A percentile compares a stretch with the other conserved stretches of the same genome.
phyloP scores from a whole-genome alignment of 2,329 filamentous ascomycete genomes.

The Fusarium tanahbumbuense region DNA sequence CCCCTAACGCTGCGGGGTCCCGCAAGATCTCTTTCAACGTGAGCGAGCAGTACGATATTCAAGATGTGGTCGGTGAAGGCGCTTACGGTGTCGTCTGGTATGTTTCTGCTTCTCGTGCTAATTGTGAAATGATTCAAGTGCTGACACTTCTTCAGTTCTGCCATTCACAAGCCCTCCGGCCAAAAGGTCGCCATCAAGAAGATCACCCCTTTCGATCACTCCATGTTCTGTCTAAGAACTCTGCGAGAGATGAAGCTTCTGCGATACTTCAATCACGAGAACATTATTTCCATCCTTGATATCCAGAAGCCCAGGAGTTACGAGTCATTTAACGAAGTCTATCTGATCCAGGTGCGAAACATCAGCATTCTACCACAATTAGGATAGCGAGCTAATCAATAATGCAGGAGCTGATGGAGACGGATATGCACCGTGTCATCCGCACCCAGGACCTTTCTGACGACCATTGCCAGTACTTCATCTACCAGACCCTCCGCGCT shows the following conservation, averaged over 20 bases:
- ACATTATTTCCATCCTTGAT: constrained; percentile 99
- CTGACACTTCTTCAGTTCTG: constrained; percentile 71
- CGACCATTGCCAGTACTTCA: constrained; percentile 99
- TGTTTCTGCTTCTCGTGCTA: constrained; percentile 48
- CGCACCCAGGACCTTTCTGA: constrained; percentile 98
- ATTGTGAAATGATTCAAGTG: neutral
- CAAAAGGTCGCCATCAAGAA: constrained; percentile 99
- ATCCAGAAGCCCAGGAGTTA: constrained; percentile 98
- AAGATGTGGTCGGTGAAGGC: constrained; percentile 98
- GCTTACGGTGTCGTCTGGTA: constrained; percentile 99
- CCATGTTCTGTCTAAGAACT: constrained; percentile 97
- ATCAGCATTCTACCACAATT: constrained; percentile 2
- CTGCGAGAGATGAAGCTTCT: constrained; percentile 99
- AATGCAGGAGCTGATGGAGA: constrained; percentile 94
- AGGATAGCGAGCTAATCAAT: constrained; percentile 17
- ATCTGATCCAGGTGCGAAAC: constrained; percentile 87
- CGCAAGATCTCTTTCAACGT: constrained; percentile 99
- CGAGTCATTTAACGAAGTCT: constrained; percentile 96
- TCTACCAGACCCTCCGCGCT: constrained; percentile 97
- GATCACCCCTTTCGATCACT: constrained; percentile 99
- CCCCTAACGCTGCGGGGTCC: constrained; percentile 70
- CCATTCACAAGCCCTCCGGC: constrained; percentile 95
- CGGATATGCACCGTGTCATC: constrained; percentile 99
- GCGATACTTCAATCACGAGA: constrained; percentile 99
- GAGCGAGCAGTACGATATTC: constrained; percentile 99